Percentiles rank a stretch among this genome's conserved stretches.
Evolutionary conservation across 768 basidiomycete genomes (phyloP).

Genomic region (Trametes maxima): DNA sequence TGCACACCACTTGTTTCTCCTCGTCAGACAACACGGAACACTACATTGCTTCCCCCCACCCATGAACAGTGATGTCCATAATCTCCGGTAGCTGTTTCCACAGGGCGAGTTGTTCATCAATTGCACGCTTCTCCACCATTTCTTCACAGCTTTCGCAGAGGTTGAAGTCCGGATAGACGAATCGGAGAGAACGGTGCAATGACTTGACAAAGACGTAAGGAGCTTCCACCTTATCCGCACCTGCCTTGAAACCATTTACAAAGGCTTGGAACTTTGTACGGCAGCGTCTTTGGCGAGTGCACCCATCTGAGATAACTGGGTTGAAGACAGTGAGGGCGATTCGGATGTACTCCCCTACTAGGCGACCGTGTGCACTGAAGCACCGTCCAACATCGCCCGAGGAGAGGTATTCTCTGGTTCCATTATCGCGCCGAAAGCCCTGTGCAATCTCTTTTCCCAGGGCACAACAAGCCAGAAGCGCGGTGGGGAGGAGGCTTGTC

Average conservation of each 20-base stretch:
- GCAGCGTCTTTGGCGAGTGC: background rate
- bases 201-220: background rate
- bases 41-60: too few relatives aligned
- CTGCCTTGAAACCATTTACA: too few relatives aligned
- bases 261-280: too few relatives aligned
- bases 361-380: background rate
- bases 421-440: constrained; percentile 5
- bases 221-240: background rate
- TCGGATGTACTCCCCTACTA: background rate
- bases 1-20: too few relatives aligned
- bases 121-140: background rate
- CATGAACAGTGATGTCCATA: background rate
- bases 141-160: background rate
- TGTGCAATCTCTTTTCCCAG: background rate
- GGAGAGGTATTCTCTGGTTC: background rate
- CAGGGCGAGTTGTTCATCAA: background rate
- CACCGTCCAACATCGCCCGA: background rate
- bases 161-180: too few relatives aligned
- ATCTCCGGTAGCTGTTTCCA: background rate
- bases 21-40: too few relatives aligned
- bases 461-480: background rate
- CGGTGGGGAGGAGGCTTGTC: background rate
- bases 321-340: background rate
- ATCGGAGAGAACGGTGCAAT: background rate
- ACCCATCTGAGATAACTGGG: background rate